Conservation (phyloP, 495 filamentous ascomycete species). For the Penicillium longicatenatum region DNA sequence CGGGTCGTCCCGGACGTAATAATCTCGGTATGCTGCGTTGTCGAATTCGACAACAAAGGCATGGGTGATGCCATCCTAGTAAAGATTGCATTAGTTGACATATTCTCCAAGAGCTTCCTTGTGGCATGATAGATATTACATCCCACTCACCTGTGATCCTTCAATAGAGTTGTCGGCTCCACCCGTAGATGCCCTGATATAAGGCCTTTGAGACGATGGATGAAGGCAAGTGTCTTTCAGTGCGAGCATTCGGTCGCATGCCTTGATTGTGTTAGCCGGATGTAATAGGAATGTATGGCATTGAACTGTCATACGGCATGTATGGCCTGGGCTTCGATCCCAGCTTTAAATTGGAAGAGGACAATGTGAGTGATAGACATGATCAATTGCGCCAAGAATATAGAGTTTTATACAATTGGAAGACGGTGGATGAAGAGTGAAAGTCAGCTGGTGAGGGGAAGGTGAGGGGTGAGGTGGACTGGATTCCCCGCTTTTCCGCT, state of each 20-base stretch:
- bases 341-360: constrained; percentile 61
- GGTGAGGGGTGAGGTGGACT: no score
- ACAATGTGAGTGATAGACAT: constrained; percentile 63
- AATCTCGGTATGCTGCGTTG: constrained; percentile 42
- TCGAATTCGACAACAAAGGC: constrained; percentile 47
- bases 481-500: not conserved
- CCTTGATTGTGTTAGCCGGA: constrained; percentile 13
- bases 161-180: constrained; percentile 67
- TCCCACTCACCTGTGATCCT: constrained; percentile 57
- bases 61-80: constrained; percentile 45
- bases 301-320: constrained; percentile 45
- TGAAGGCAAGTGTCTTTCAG: constrained; percentile 47
- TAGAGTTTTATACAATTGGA: not conserved
- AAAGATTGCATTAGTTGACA: no score
- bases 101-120: no score
- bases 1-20: constrained; percentile 45
- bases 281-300: not conserved
- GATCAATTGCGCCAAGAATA: not conserved
- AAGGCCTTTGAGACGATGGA: constrained; percentile 41
- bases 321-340: constrained; percentile 38
- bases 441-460: no score
- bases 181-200: constrained; percentile 58
- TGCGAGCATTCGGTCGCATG: constrained; percentile 36
- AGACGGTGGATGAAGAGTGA: no score
- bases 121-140: no score